These are phyloP conservation scores for Colletotrichum viniferum DNA, from an alignment of 2,329 filamentous ascomycete species.

Conservation along the genomic window DNA sequence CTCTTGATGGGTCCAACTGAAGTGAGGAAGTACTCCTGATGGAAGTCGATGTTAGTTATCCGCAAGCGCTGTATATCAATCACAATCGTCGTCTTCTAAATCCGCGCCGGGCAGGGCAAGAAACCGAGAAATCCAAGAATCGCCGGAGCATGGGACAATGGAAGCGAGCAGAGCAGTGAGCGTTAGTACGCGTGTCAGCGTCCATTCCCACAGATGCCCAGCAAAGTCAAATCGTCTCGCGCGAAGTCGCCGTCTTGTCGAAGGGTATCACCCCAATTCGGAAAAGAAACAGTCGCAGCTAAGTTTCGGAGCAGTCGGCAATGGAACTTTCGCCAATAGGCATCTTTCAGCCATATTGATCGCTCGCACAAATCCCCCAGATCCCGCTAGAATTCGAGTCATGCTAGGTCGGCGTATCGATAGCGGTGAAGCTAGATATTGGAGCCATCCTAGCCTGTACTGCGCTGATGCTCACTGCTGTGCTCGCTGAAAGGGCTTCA, in stretches of 20 bases:
- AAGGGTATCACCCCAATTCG: constrained; percentile 20
- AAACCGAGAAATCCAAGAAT: constrained; percentile 22
- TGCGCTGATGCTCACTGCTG: constrained; percentile 53
- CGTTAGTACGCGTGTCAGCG: constrained; percentile 23
- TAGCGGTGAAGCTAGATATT: constrained; percentile 3
- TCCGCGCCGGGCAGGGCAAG: constrained; percentile 24
- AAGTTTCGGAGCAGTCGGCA: not conserved
- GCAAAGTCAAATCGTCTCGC: not conserved
- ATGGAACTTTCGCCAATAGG: not conserved
- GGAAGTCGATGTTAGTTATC: constrained; percentile 69
- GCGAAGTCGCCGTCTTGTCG: constrained; percentile 10
- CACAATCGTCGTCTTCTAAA: constrained; percentile 23
- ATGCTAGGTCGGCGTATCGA: constrained; percentile 3
- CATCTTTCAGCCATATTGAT: not conserved
- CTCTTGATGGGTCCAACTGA: constrained; percentile 90
- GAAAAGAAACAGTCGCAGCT: not conserved
- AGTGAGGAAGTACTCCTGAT: constrained; percentile 94
- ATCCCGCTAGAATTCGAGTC: not conserved
- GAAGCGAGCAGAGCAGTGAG: constrained; percentile 43
- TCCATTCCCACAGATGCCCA: not conserved
- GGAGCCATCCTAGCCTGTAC: constrained; percentile 17
- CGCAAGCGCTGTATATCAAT: constrained; percentile 41
- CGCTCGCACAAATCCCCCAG: not conserved
- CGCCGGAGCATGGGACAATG: not conserved
- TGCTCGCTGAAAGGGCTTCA: constrained; percentile 44